These are phyloP conservation scores for Amylostereum chailletii DNA, from an alignment of 1,284 basidiomycete species.

Conservation along the genomic window DNA sequence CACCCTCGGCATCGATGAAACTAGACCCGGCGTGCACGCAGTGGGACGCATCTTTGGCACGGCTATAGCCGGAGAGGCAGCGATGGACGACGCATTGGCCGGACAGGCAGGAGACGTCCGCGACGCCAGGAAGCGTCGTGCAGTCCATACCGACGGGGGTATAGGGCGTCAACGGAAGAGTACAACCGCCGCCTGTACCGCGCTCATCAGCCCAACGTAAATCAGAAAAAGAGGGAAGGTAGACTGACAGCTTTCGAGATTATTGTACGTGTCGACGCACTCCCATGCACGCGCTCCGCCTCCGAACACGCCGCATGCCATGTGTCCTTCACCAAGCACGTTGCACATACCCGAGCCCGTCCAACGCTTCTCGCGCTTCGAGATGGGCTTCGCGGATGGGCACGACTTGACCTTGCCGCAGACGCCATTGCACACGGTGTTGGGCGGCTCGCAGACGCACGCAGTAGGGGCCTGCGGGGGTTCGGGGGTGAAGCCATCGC, in stretches of 20 bases:
- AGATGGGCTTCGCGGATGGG: constrained; percentile 20
- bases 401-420: constrained; percentile 32
- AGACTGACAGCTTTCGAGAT: constrained; percentile 45
- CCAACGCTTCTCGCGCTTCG: constrained; percentile 22
- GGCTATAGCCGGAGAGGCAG: constrained; percentile 34
- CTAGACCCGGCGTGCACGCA: constrained; percentile 10
- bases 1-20: background rate
- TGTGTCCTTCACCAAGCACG: constrained; percentile 17
- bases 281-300: constrained; percentile 29
- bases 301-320: constrained; percentile 34
- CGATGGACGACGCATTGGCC: constrained; percentile 37
- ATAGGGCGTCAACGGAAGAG: constrained; percentile 23
- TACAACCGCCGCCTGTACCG: constrained; percentile 40
- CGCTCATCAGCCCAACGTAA: background rate
- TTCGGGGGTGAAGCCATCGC: constrained; percentile 29
- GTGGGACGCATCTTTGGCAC: constrained; percentile 17
- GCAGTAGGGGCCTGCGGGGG: constrained; percentile 21
- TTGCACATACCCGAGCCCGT: constrained; percentile 12
- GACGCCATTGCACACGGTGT: constrained; percentile 36
- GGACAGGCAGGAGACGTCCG: constrained; percentile 37
- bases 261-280: constrained; percentile 35
- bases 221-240: background rate
- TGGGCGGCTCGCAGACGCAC: constrained; percentile 33
- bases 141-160: constrained; percentile 34
- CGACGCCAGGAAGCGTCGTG: constrained; percentile 36